Conservation (phyloP, 208 protist species). For the Acanthamoeba culbertsoni region DNA sequence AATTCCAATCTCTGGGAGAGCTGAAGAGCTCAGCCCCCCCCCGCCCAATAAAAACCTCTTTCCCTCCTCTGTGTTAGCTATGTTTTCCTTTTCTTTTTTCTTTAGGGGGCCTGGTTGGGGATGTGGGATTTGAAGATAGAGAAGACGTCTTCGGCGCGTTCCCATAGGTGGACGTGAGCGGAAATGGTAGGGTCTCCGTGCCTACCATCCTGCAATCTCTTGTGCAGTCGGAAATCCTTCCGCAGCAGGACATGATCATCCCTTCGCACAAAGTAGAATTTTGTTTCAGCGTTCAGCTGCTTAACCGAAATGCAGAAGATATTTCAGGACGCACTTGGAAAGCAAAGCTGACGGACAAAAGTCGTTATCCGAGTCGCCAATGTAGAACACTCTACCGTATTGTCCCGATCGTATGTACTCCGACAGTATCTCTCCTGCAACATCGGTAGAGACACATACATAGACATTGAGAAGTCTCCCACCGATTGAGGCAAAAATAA, state of each 20-base stretch:
- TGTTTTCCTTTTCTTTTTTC: too few relatives aligned
- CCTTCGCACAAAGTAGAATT: neutral
- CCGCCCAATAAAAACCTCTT: too few relatives aligned
- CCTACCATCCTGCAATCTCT: neutral
- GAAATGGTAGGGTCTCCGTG: neutral
- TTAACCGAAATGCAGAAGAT: neutral
- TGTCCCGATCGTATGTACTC: neutral
- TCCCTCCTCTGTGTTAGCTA: too few relatives aligned
- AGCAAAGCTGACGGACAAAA: neutral
- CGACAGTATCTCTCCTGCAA: neutral
- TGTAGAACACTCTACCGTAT: conserved; percentile 28
- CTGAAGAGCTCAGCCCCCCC: conserved; percentile 18
- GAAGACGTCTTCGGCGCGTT: neutral
- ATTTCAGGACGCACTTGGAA: neutral
- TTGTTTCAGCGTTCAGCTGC: neutral
- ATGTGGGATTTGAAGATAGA: neutral
- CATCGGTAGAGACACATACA: neutral
- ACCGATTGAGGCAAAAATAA: too few relatives aligned
- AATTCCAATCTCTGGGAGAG: neutral
- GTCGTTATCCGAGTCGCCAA: conserved; percentile 35
- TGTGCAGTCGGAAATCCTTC: conserved; percentile 13
- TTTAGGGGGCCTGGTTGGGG: too few relatives aligned
- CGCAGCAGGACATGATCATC: neutral
- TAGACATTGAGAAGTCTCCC: too few relatives aligned
- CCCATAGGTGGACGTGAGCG: conserved; percentile 25